These are phyloP conservation scores for Phytophthora nicotianae DNA, from an alignment of 352 stramenopile genomes.

Conservation along the genomic window DNA sequence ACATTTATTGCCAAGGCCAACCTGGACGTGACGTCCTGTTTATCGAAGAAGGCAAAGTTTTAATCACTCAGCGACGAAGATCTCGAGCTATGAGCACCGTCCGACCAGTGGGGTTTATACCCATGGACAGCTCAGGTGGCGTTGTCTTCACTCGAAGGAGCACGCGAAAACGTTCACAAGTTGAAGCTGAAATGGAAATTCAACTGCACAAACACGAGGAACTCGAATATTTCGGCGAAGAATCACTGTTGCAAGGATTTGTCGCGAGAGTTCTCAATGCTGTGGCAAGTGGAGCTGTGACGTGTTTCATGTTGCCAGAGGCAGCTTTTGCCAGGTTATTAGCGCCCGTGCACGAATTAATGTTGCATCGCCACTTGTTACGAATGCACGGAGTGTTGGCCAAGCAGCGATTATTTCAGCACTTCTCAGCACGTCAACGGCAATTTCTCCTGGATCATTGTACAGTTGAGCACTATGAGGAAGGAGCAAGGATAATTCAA, in stretches of 20 bases:
- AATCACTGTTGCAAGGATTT: constrained; percentile 46
- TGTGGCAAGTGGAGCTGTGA: constrained; percentile 53
- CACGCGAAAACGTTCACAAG: constrained; percentile 42
- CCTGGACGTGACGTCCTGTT: constrained; percentile 64
- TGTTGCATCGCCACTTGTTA: constrained; percentile 64
- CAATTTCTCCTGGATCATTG: constrained; percentile 56
- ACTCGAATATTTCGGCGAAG: constrained; percentile 74
- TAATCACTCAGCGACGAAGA: constrained; percentile 60
- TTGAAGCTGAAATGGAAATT: constrained; percentile 58
- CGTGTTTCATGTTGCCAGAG: constrained; percentile 55
- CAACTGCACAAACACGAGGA: constrained; percentile 58
- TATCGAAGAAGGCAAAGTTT: constrained; percentile 73
- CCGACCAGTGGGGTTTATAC: constrained; percentile 16
- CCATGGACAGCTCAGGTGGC: constrained; percentile 11
- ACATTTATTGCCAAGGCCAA: constrained; percentile 72
- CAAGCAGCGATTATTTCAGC: constrained; percentile 69
- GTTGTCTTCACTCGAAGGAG: constrained; percentile 4
- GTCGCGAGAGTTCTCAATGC: constrained; percentile 48
- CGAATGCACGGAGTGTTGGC: constrained; percentile 59
- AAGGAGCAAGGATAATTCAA: constrained; percentile 54
- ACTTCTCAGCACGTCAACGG: constrained; percentile 35
- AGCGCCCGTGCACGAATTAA: constrained; percentile 54
- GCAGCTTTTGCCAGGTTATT: constrained; percentile 49
- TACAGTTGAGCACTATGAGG: constrained; percentile 45
- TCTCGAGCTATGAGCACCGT: constrained; percentile 29